Conservation (phyloP, 441 rosid species). For the Isatis lusitanica region DNA sequence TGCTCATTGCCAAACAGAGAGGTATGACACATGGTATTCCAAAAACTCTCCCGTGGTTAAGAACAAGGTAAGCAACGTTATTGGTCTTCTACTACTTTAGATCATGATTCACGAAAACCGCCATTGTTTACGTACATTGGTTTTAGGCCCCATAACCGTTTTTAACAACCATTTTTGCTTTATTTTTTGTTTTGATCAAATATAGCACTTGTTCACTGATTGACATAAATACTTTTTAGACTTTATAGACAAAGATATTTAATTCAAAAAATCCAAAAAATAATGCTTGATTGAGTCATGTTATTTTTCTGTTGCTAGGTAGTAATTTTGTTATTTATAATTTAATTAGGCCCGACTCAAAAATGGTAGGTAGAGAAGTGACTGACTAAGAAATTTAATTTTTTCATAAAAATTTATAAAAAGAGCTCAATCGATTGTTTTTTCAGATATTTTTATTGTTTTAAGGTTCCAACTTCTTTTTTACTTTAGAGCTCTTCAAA, state of each 20-base stretch:
- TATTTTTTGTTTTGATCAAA: background rate
- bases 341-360: too few relatives aligned
- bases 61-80: constrained; percentile 54
- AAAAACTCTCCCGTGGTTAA: constrained; percentile 68
- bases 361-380: too few relatives aligned
- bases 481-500: too few relatives aligned
- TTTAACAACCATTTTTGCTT: background rate
- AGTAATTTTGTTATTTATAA: background rate
- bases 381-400: too few relatives aligned
- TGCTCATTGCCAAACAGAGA: constrained; percentile 94
- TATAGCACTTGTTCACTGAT: background rate
- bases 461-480: too few relatives aligned
- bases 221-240: background rate
- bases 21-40: constrained; percentile 90
- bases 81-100: background rate
- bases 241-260: background rate
- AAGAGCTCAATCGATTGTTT: too few relatives aligned
- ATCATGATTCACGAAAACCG: background rate
- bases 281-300: background rate
- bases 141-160: too few relatives aligned
- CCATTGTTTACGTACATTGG: too few relatives aligned
- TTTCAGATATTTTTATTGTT: too few relatives aligned
- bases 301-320: background rate
- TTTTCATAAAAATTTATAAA: too few relatives aligned
- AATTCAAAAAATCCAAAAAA: background rate